Base-by-base conservation (phyloP, 1,139 yeast genomes). In the Sugiyamaella xylanicola region DNA sequence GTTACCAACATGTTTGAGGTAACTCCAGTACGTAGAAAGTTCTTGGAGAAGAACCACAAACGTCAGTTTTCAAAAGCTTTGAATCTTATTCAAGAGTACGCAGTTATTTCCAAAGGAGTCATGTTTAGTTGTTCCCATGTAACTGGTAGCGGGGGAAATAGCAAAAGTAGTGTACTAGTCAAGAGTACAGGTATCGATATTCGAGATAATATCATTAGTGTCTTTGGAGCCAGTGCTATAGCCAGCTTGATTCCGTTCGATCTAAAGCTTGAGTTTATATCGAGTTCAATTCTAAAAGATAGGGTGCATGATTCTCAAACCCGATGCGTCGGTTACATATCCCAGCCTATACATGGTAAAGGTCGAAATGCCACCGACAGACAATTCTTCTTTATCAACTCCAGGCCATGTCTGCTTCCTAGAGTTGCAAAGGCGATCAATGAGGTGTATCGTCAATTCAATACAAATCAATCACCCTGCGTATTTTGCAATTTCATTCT, bases 301-400 rank as follows among this genome's bases (percentile, higher is more conserved):
- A 46, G 45, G 19, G 19, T 41, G 2, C 55, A 43, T 39, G 56
- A 42, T 37, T 43, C 32, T 13, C 44, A 44, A 32, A 40, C 27
- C 16, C 3, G 21, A 5, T 42, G 57, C n/a, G 47, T 63, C 2
- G 99, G 99, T 0, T 77, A 72, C 58, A 78, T 92, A 2, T 90
- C 97, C 0, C 81, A 84, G 59, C 83, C 85, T 45, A 84, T 93
- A 0, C 85, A 86, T 70, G 97, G 97, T 0, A 78, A 84, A 66
- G 90, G 91, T 0, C 74, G 96, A 41, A 76, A 84, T 8, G 72
- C 86, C 1, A 75, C 79, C 19, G 97, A 91, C 67, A 75, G 96
- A 20, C 99, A 93, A 68, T 79, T 81, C 54, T 63, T 87, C 37
- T 92, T 74, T 63, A 77, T 93, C 27, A 95, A 95, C 67, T 76